phyloP scores from a whole-genome alignment of 257 asterid species.

The Schizonepeta tenuifolia region DNA sequence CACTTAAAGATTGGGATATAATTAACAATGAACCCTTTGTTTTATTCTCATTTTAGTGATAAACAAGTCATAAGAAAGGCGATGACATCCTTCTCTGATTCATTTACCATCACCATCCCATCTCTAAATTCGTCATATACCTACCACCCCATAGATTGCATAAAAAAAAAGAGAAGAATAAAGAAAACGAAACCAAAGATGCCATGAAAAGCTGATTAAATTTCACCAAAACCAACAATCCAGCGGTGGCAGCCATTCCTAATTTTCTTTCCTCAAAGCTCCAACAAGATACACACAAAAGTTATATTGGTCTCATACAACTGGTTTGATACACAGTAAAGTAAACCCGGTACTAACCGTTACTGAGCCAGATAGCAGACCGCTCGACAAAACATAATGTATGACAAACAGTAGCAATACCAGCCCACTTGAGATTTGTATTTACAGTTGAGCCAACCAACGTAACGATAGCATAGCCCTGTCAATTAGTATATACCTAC shows the following conservation, averaged over 20 bases:
- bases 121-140: too few relatives aligned
- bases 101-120: too few relatives aligned
- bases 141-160: too few relatives aligned
- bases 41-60: too few relatives aligned
- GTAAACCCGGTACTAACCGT: conserved; percentile 34
- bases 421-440: conserved; percentile 53
- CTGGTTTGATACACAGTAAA: conserved; percentile 33
- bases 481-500: conserved; percentile 46
- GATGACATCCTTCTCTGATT: too few relatives aligned
- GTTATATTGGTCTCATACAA: conserved; percentile 19
- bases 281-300: conserved; percentile 36
- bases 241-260: conserved; percentile 6
- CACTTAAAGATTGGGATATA: too few relatives aligned
- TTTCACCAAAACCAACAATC: conserved; percentile 21
- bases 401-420: conserved; percentile 43
- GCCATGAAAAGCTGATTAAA: neutral
- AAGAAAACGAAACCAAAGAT: too few relatives aligned
- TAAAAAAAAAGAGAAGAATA: too few relatives aligned
- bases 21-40: too few relatives aligned
- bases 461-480: conserved; percentile 47
- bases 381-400: conserved; percentile 31
- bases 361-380: conserved; percentile 36
- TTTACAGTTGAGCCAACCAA: conserved; percentile 64
- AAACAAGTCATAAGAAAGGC: too few relatives aligned
- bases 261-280: conserved; percentile 33